Evolutionary conservation across 2,329 filamentous ascomycete species (phyloP).

Genomic region (Dactylella cylindrospora): DNA sequence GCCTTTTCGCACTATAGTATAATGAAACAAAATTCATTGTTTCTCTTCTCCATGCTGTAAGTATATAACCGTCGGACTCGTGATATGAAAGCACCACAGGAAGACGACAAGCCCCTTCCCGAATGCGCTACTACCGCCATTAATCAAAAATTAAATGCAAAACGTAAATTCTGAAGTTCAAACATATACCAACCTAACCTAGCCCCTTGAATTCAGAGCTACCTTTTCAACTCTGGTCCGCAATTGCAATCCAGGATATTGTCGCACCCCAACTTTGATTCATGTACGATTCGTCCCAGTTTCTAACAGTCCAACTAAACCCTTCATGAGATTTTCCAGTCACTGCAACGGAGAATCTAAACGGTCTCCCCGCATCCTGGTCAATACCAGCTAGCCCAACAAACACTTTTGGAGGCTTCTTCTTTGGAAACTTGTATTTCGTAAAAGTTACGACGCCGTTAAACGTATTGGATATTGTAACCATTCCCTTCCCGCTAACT

Average conservation of each 20-base stretch:
- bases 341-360: conserved; percentile 20
- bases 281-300: conserved; percentile 13
- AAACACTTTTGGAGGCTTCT: conserved; percentile 20
- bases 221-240: conserved; percentile 1
- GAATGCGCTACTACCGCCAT: no score
- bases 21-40: no score
- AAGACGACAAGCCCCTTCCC: no score
- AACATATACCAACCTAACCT: no score
- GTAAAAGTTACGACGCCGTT: conserved; percentile 22
- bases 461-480: background rate
- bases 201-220: no score
- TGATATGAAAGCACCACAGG: no score
- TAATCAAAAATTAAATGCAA: background rate
- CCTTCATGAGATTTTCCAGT: conserved; percentile 26
- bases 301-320: conserved; percentile 27
- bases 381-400: conserved; percentile 20
- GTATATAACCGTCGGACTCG: no score
- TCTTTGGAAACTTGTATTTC: conserved; percentile 38
- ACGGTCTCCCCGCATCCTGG: background rate
- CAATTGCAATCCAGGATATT: conserved; percentile 24
- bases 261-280: conserved; percentile 1
- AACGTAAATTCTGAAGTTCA: no score
- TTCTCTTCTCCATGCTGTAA: no score
- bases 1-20: no score
- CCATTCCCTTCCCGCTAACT: background rate